Evolutionary conservation across 2,329 filamentous ascomycete genomes (phyloP).

Genomic region (Ascochyta clinopodiicola): DNA sequence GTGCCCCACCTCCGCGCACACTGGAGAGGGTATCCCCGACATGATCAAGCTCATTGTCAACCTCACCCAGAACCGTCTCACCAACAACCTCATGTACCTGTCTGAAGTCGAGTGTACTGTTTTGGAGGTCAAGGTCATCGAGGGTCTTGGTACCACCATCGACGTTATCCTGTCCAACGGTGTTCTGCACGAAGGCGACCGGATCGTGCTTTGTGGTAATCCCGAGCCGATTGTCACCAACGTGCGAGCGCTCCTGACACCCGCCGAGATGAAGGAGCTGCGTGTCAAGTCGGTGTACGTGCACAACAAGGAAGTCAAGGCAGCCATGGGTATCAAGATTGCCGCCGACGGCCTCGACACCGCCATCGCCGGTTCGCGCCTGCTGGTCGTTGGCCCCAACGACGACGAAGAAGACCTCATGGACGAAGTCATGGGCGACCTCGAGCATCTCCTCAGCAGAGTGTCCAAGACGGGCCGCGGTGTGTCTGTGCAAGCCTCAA

Average conservation of each 20-base stretch:
- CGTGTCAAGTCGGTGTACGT: constrained; percentile 96
- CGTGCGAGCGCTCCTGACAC: constrained; percentile 91
- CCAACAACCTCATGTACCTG: constrained; percentile 95
- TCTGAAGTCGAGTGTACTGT: constrained; percentile 98
- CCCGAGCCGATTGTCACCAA: constrained; percentile 95
- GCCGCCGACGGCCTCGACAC: constrained; percentile 93
- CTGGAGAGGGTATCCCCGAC: constrained; percentile 98
- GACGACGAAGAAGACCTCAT: constrained; percentile 97
- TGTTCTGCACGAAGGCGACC: constrained; percentile 90
- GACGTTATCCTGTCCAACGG: constrained; percentile 97
- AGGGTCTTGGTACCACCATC: constrained; percentile 98
- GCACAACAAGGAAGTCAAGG: constrained; percentile 99
- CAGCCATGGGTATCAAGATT: constrained; percentile 98
- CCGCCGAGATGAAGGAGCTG: constrained; percentile 89
- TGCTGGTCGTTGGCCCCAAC: constrained; percentile 91
- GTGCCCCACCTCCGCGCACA: constrained; percentile 95
- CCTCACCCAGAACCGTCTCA: constrained; percentile 97
- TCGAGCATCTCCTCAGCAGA: constrained; percentile 87
- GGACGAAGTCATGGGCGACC: constrained; percentile 94
- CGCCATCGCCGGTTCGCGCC: constrained; percentile 92
- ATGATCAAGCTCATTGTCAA: constrained; percentile 95
- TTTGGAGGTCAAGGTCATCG: constrained; percentile 98
- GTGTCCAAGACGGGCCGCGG: constrained; percentile 92
- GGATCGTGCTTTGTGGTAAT: constrained; percentile 94
- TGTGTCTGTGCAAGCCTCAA: constrained; percentile 97